A percentile compares a stretch with the other conserved stretches of the same genome.
phyloP scores from a whole-genome alignment of 306 rosid species.

The Cicer yamashitae region DNA sequence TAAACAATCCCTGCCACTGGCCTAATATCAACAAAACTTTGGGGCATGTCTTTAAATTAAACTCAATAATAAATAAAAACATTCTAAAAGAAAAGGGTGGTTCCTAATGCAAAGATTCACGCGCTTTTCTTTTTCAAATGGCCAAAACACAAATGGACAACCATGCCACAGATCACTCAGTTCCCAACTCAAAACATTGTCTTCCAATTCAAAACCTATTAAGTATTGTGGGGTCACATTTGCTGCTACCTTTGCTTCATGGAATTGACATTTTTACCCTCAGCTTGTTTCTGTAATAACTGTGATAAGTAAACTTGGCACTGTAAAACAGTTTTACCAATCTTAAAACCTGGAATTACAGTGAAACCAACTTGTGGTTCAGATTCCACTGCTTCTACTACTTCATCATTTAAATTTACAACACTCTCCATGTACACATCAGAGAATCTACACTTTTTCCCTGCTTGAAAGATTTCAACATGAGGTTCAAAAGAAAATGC shows the following conservation, averaged over 20 bases:
- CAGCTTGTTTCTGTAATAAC: background rate
- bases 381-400: slow-evolving; percentile 49
- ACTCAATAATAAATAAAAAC: slow-evolving; percentile 16
- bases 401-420: slow-evolving; percentile 61
- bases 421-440: slow-evolving; percentile 90
- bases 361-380: slow-evolving; percentile 78
- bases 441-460: slow-evolving; percentile 73
- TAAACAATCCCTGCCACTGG: slow-evolving; percentile 59
- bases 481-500: slow-evolving; percentile 76
- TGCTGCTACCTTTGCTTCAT: slow-evolving; percentile 47
- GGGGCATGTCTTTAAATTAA: slow-evolving; percentile 49
- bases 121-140: slow-evolving; percentile 47
- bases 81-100: slow-evolving; percentile 42
- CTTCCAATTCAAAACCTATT: background rate
- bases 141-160: slow-evolving; percentile 51
- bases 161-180: background rate
- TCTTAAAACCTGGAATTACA: slow-evolving; percentile 82
- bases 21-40: slow-evolving; percentile 69
- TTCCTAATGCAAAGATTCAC: slow-evolving; percentile 60
- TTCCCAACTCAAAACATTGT: slow-evolving; percentile 23
- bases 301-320: slow-evolving; percentile 81
- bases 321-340: slow-evolving; percentile 78
- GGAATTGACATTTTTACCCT: slow-evolving; percentile 26
- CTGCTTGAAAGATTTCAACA: slow-evolving; percentile 73
- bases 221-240: slow-evolving; percentile 44